Evolutionary conservation across 345 rosid genomes (phyloP).

Genomic region (Rhizophora mangle): DNA sequence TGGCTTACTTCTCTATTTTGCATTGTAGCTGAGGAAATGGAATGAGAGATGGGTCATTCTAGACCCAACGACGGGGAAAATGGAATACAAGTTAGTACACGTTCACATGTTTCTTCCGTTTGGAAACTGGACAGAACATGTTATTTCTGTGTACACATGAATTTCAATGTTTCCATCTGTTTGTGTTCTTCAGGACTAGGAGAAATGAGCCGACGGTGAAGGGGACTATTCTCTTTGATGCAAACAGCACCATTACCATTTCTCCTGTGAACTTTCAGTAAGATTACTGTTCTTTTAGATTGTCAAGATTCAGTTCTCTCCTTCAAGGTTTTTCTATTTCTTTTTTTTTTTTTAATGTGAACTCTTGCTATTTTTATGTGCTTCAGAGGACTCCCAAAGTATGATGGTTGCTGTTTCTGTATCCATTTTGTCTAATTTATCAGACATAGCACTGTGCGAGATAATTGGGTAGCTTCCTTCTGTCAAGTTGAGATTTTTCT

Average conservation of each 20-base stretch:
- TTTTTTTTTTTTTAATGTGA: slow-evolving; percentile 13
- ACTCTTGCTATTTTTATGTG: slow-evolving; percentile 19
- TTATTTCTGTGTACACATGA: no score
- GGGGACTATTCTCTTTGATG: slow-evolving; percentile 79
- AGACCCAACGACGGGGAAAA: slow-evolving; percentile 93
- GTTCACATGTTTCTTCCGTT: not conserved
- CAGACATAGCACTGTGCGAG: not conserved
- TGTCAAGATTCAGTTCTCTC: slow-evolving; percentile 2
- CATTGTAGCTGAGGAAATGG: slow-evolving; percentile 82
- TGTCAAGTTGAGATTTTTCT: not conserved
- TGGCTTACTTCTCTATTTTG: not conserved
- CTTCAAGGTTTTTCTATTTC: not conserved
- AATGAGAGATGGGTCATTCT: slow-evolving; percentile 95
- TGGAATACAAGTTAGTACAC: slow-evolving; percentile 82
- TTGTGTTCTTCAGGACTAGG: slow-evolving; percentile 55
- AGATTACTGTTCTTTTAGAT: slow-evolving; percentile 24
- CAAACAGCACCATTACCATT: slow-evolving; percentile 72
- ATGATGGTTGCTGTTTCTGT: slow-evolving; percentile 96
- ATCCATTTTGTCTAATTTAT: slow-evolving; percentile 44
- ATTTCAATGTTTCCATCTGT: slow-evolving; percentile 6
- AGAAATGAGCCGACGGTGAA: slow-evolving; percentile 84
- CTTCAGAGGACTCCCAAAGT: slow-evolving; percentile 90
- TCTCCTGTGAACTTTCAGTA: slow-evolving; percentile 98
- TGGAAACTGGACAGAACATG: not conserved
- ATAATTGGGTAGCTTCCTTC: slow-evolving; percentile 9